These are phyloP conservation scores for Tetrahymena borealis DNA, from an alignment of 73 alveolate species.

Conservation along the genomic window DNA sequence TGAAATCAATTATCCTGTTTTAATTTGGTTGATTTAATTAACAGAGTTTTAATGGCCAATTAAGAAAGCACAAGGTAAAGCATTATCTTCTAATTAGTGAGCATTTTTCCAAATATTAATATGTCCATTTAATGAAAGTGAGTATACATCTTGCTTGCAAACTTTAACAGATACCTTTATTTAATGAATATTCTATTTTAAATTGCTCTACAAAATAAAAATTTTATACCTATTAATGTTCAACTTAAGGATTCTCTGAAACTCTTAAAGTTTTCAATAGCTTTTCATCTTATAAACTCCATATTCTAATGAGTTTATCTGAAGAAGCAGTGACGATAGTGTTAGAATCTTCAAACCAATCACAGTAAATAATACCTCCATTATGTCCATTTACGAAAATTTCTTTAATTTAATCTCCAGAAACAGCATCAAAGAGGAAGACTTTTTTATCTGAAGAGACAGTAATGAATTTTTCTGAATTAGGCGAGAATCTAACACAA, in stretches of 20 bases:
- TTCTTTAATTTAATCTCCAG: slow-evolving; percentile 31
- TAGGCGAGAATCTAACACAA: neutral
- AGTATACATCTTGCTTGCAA: slow-evolving; percentile 9
- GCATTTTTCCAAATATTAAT: slow-evolving; percentile 14
- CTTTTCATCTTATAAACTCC: slow-evolving; percentile 31
- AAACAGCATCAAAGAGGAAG: slow-evolving; percentile 26
- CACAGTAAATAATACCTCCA: slow-evolving; percentile 17
- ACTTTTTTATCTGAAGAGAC: slow-evolving; percentile 35
- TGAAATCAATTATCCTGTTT: slow-evolving; percentile 1
- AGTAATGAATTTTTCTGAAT: slow-evolving; percentile 25
- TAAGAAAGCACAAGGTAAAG: neutral
- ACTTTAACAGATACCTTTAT: slow-evolving; percentile 8
- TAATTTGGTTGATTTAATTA: neutral
- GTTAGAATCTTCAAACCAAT: slow-evolving; percentile 22
- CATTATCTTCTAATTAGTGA: neutral
- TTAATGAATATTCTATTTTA: neutral
- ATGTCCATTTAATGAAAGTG: slow-evolving; percentile 15
- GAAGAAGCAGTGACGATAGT: slow-evolving; percentile 31
- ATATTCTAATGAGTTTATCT: slow-evolving; percentile 30
- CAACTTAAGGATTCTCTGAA: slow-evolving; percentile 11
- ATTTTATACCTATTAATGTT: neutral
- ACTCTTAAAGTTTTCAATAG: slow-evolving; percentile 17
- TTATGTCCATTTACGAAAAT: slow-evolving; percentile 19
- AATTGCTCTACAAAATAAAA: neutral
- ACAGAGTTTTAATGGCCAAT: slow-evolving; percentile 25